phyloP scores from a whole-genome alignment of 2,329 filamentous ascomycete genomes.

The Harringtonia lauricola region DNA sequence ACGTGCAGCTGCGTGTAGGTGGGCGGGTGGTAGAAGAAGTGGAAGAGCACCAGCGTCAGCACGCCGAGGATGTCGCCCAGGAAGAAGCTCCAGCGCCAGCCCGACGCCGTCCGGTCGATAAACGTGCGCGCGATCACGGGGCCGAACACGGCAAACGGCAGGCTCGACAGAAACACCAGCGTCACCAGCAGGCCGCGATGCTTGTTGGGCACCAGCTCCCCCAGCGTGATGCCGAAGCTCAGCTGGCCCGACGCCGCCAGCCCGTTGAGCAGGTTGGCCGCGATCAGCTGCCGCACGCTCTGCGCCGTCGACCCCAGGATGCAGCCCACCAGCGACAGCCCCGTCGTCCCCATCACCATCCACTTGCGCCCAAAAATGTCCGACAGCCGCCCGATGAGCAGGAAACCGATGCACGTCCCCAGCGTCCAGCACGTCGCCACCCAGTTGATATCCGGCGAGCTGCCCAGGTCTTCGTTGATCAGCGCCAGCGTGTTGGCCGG shows the following conservation, averaged over 20 bases:
- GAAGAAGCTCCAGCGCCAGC: conserved; percentile 40
- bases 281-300: conserved; percentile 25
- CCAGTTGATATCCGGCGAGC: conserved; percentile 21
- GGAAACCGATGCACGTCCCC: conserved; percentile 25
- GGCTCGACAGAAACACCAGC: conserved; percentile 25
- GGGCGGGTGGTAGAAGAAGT: conserved; percentile 35
- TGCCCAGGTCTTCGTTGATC: conserved; percentile 22
- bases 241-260: conserved; percentile 28
- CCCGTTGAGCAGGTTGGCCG: conserved; percentile 24
- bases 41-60: conserved; percentile 27
- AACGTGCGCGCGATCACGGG: conserved; percentile 34
- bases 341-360: conserved; percentile 23
- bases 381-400: conserved; percentile 29
- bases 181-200: conserved; percentile 24
- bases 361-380: conserved; percentile 32
- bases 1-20: conserved; percentile 30
- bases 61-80: conserved; percentile 31
- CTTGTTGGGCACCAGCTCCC: conserved; percentile 32
- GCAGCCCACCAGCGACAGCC: conserved; percentile 24
- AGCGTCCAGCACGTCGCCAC: conserved; percentile 25
- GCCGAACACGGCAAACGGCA: conserved; percentile 31
- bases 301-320: conserved; percentile 24
- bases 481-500: conserved; percentile 23
- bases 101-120: conserved; percentile 26
- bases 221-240: conserved; percentile 28